Conservation (phyloP, 2,329 filamentous ascomycete genomes). For the Aspergillus caelatus region DNA sequence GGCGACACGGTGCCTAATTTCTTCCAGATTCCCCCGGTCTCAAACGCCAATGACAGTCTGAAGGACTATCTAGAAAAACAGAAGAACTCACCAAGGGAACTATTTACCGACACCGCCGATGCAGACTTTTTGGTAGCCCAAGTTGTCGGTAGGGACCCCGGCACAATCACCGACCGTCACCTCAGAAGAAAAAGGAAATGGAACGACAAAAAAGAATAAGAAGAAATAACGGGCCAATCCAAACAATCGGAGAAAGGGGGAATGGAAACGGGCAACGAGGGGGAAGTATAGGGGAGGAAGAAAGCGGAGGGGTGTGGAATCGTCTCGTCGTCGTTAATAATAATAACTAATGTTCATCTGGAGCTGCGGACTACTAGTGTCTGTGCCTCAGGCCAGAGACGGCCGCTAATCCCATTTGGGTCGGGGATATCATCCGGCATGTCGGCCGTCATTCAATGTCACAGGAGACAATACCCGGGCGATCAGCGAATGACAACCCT, state of each 20-base stretch:
- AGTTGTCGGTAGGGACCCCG: conserved; percentile 12
- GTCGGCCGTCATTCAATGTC: not conserved
- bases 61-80: not conserved
- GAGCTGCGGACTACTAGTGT: not conserved
- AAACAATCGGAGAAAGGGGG: conserved; percentile 1
- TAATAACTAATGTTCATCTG: conserved; percentile 7
- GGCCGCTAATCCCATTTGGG: not conserved
- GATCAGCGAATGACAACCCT: too few relatives aligned
- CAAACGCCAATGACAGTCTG: not conserved
- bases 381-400: conserved; percentile 1
- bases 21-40: conserved; percentile 7
- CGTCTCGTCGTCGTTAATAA: conserved; percentile 6
- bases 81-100: conserved; percentile 4
- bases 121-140: conserved; percentile 10
- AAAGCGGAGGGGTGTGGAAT: conserved; percentile 14
- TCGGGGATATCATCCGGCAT: not conserved
- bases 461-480: not conserved
- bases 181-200: conserved; percentile 7
- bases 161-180: conserved; percentile 12
- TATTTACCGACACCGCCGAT: conserved; percentile 1
- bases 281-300: conserved; percentile 12
- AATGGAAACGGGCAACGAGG: conserved; percentile 1
- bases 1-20: conserved; percentile 4
- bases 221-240: not conserved
- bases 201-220: conserved; percentile 7